phyloP scores from a whole-genome alignment of 306 rosid species.

The Prunus campanulata region DNA sequence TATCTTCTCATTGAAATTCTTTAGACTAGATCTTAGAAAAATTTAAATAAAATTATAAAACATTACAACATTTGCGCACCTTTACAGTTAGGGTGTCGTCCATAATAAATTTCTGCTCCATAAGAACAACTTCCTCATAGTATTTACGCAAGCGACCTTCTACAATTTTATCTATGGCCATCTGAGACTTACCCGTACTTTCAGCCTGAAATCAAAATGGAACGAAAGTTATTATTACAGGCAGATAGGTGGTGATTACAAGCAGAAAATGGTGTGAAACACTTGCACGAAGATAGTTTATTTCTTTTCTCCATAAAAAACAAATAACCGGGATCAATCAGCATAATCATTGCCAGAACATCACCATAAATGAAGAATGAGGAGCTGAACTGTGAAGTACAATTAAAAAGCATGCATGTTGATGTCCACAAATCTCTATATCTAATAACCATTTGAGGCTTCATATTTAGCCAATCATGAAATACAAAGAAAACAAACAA shows the following conservation, averaged over 20 bases:
- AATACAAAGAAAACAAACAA: not conserved
- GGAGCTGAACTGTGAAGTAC: not conserved
- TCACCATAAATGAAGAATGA: not conserved
- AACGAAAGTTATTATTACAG: not conserved
- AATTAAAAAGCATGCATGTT: not conserved
- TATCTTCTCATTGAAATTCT: not conserved
- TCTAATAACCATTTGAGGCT: not conserved
- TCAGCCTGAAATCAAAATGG: slow-evolving; percentile 61
- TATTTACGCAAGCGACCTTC: slow-evolving; percentile 92
- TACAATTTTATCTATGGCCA: slow-evolving; percentile 91
- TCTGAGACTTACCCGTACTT: slow-evolving; percentile 74
- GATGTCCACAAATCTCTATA: not conserved
- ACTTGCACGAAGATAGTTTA: not conserved
- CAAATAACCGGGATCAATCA: no score
- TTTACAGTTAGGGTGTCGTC: slow-evolving; percentile 63
- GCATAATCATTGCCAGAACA: not conserved
- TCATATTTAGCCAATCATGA: not conserved
- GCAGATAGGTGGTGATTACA: not conserved
- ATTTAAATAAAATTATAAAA: not conserved
- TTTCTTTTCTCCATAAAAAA: not conserved
- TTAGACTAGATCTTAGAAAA: not conserved
- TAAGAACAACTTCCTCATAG: slow-evolving; percentile 84
- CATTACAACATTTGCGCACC: slow-evolving; percentile 38
- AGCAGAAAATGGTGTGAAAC: not conserved
- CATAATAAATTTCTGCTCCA: slow-evolving; percentile 84